Base-by-base conservation (phyloP, 257 asterid genomes). In the Linderniella brevidens region DNA sequence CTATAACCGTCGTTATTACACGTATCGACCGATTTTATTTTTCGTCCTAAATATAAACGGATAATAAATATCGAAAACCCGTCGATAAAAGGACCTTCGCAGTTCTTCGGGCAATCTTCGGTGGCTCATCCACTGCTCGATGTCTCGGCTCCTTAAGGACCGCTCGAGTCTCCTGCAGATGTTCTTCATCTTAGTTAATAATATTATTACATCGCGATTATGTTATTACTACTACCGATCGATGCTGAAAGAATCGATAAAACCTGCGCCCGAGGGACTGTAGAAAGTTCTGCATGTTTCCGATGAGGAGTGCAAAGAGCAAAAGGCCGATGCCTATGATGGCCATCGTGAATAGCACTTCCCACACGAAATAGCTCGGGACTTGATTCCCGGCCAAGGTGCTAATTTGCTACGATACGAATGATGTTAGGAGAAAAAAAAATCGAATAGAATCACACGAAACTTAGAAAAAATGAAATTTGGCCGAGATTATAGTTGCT, bases 111-210 rank as follows among this genome's bases (percentile, higher is more conserved):
- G 95, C 71, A 87, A 68, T 42, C 93, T 88, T 11, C 95, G 84
- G 47, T 83, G 95, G 38, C 92, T 75, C 97, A 87, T 83, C 97
- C 97, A 87, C 59, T 71, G 93, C 67, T 87, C 97, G 54, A 83
- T 85, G 58, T 87, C 95, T 36, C 95, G 93, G 39, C 81, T 81
- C 55, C 93, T 75, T 47, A 83, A 69, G 16, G 92, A 73, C 92
- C 75, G 68, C 57, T 87, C 97, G 54, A 78, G 60, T 68, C 77
- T 74, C 81, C 97, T 87, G 78, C 42, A 55, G 56, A 25, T 25
- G 32, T 25, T 25, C 32, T 3, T 25, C 32, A 6, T 25, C 6
- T 25, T 3, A 54, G 18, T n/a, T n/a, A n/a, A 57, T 58, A 58
- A 4, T 5, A 48, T 42, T 2, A 49, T 9, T 38, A 19, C 12